Evolutionary conservation across 2,329 filamentous ascomycete species (phyloP), one percentile per base, ranked within the genome.

Genomic region (Talaromyces albobiverticillius): DNA sequence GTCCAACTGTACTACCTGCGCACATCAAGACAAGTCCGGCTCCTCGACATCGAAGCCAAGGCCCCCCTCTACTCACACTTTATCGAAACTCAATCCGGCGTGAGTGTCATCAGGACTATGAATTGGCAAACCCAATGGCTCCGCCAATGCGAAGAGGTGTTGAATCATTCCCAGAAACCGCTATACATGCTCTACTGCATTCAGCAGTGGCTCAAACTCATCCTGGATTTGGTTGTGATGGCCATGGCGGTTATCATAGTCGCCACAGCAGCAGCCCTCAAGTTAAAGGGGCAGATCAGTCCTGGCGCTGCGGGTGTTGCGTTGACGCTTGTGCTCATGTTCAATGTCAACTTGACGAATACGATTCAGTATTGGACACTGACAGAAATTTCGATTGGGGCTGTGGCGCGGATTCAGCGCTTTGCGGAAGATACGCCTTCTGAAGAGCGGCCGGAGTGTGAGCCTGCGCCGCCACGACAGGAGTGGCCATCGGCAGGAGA

Each of bases 41-140:
- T 84, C 20, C 64, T 87, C 4, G 83, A 86, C 45, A 74, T 87
- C 0, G 84, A 87, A 64, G 76, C 80, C 1, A 85, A 86, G 59
- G 78, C 79, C 1, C 82, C 82, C 0, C 67, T 85, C 0, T 84
- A 81, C 68, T 79, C 73, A n/a, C 71, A 84, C 54, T 84, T 84
- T 59, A 71, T 78, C 20, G 82, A 84, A 57, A 79, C 77, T 2
- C 73, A 83, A 42, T 75, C 75, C 34, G 83, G 82, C 0, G 62
- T 84, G 0, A 69, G 74, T 0, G 84, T 81, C 0, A 72, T 85
- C 25, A 74, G 82, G 11, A 78, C 82, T 0, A 41, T 84, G 82
- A 56, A 75, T 1, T 84, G 81, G 81, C 69, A 76, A 11, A 54
- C 64, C 1, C 61, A 64, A 4, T 71, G 76, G 48, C 67, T 75